A percentile compares a stretch with the other conserved stretches of the same genome.
These are phyloP conservation scores for Fusarium decemcellulare DNA, from an alignment of 2,329 filamentous ascomycete genomes.

Conservation along the genomic window DNA sequence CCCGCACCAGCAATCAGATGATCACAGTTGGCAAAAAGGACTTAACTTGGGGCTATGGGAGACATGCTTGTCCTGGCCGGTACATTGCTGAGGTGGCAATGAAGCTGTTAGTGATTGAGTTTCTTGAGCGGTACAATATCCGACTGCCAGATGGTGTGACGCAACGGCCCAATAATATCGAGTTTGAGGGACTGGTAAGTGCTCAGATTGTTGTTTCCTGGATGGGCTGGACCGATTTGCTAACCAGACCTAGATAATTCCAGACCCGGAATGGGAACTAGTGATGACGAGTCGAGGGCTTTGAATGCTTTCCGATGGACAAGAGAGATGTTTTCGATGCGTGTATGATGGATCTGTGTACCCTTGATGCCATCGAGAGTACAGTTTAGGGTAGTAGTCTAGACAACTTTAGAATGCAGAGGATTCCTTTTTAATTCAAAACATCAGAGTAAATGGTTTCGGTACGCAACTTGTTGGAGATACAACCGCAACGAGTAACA, in stretches of 20 bases:
- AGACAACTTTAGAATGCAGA: too few relatives aligned
- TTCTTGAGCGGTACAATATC: slow-evolving; percentile 13
- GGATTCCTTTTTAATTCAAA: too few relatives aligned
- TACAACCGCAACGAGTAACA: too few relatives aligned
- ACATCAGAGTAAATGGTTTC: too few relatives aligned
- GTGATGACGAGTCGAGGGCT: not conserved
- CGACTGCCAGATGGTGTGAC: not conserved
- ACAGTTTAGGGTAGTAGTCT: too few relatives aligned
- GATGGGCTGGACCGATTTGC: not conserved
- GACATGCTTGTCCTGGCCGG: slow-evolving; percentile 19
- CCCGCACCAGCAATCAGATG: slow-evolving; percentile 11
- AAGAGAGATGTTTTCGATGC: too few relatives aligned
- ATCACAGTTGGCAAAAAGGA: slow-evolving; percentile 19
- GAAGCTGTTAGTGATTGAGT: slow-evolving; percentile 20
- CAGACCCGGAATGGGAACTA: slow-evolving; percentile 14
- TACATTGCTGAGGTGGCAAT: slow-evolving; percentile 21
- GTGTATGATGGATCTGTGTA: too few relatives aligned
- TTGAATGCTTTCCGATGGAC: not conserved
- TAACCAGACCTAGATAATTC: not conserved
- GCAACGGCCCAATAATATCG: slow-evolving; percentile 10
- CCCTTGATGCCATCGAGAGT: too few relatives aligned
- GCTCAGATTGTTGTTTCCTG: not conserved
- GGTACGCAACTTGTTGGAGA: too few relatives aligned
- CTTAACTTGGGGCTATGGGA: slow-evolving; percentile 19
- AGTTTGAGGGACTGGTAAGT: slow-evolving; percentile 20